Conservation (phyloP, 2,329 filamentous ascomycete species). For the Aureobasidium sp. region DNA sequence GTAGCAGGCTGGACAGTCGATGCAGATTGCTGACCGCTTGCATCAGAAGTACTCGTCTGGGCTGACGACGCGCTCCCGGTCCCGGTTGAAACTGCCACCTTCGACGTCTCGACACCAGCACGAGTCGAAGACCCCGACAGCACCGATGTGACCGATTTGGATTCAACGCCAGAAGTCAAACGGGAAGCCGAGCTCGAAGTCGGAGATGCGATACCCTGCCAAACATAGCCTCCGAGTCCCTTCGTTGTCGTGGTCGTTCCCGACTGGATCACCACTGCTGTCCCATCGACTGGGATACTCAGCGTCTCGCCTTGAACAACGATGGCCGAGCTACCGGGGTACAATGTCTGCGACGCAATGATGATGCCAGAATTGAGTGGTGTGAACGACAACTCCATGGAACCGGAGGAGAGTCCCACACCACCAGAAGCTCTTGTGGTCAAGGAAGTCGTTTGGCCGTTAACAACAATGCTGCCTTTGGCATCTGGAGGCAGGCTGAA, state of each 20-base stretch:
- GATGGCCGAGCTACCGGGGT: slow-evolving; percentile 19
- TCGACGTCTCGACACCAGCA: background rate
- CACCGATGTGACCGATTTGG: background rate
- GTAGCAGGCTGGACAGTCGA: background rate
- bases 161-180: background rate
- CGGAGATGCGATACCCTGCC: background rate
- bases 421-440: background rate
- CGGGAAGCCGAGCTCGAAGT: background rate
- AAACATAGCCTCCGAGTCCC: background rate
- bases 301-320: slow-evolving; percentile 20
- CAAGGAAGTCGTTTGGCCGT: background rate
- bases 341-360: slow-evolving; percentile 1
- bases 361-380: background rate
- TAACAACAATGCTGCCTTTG: background rate
- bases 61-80: background rate
- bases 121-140: background rate
- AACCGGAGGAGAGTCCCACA: background rate
- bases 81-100: background rate
- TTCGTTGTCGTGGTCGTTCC: background rate
- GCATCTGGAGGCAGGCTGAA: background rate
- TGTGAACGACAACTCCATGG: background rate
- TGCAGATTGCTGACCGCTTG: background rate
- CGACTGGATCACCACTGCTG: background rate
- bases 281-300: background rate
- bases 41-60: background rate